A percentile compares a stretch with the other conserved stretches of the same genome.
Evolutionary conservation across 2,329 filamentous ascomycete species (phyloP).

Genomic region (Pseudogymnoascus sp.): DNA sequence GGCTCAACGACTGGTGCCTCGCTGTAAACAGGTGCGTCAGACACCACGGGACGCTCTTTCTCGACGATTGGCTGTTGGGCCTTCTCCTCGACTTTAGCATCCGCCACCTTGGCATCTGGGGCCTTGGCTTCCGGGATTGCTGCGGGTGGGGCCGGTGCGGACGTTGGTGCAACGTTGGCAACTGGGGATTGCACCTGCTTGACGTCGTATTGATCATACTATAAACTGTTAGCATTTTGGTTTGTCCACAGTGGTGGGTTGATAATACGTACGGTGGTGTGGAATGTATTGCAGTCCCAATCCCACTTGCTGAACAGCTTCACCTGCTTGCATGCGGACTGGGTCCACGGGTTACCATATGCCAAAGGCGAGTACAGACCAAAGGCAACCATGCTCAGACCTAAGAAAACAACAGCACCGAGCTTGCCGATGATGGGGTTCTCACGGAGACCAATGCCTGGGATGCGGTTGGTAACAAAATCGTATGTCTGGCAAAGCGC

Average conservation of each 20-base stretch:
- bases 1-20: conserved; percentile 15
- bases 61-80: conserved; percentile 23
- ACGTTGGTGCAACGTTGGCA: conserved; percentile 15
- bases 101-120: conserved; percentile 9
- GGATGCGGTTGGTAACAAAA: conserved; percentile 68
- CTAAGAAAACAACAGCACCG: conserved; percentile 66
- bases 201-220: neutral
- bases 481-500: conserved; percentile 85
- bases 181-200: conserved; percentile 10
- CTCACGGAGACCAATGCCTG: conserved; percentile 57
- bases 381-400: conserved; percentile 67
- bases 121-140: conserved; percentile 14
- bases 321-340: conserved; percentile 72
- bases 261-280: conserved; percentile 63
- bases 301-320: conserved; percentile 91
- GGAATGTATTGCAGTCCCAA: conserved; percentile 95
- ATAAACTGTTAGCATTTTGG: neutral
- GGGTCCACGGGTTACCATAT: conserved; percentile 93
- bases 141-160: conserved; percentile 20
- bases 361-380: conserved; percentile 78
- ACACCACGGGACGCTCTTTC: conserved; percentile 18
- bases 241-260: neutral
- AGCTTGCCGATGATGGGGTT: conserved; percentile 66
- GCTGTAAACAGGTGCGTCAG: conserved; percentile 22
- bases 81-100: conserved; percentile 14